Base-by-base conservation (phyloP, 306 rosid genomes). In the Cicer bijugum region DNA sequence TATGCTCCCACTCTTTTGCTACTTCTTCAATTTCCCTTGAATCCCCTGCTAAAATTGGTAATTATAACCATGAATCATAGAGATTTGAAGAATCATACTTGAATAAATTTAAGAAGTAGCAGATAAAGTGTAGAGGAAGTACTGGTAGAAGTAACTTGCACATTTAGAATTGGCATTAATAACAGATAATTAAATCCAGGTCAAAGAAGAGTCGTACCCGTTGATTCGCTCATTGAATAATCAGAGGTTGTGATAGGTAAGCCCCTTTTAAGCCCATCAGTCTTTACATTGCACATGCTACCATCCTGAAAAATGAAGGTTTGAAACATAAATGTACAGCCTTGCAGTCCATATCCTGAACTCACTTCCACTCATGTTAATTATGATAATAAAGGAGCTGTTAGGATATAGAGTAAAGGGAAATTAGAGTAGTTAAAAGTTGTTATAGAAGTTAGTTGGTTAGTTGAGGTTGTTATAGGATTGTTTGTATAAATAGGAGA, bases 1-100 rank as follows among this genome's bases (percentile, higher is more conserved):
- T 91, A 84, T 93, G 98, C 85, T 93, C 98, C 98, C 91, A 93
- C 67, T 91, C 98, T 83, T 93, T 93, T 45, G 86, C 89, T 43
- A 84, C 97, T 86, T 92, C 98, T 82, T 93, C 98, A 61, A 93
- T 86, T 83, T 91, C 97, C 74, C 83, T 80, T 44, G 93, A 78
- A 71, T 88, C 98, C 42, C 92, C 98, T 89, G 89, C 79, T 58
- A 52, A 72, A 80, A 70, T 75, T 67, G 72, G 75, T 73, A 83
- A 69, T 50, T 50, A 39, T 43, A 75, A 51, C 69, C 63, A 67
- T 50, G 38, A 68, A 71, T 59, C 20, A 66, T 65, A 52, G 38
- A 61, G 60, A 43, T 82, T 62, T 17, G 44, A 72, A 81, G 28
- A 63, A 78, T 50, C 71, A 76, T 37, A 74, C 43, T 79, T 78